These are phyloP conservation scores for Whalleya microplaca DNA, from an alignment of 2,329 filamentous ascomycete species.

Conservation along the genomic window DNA sequence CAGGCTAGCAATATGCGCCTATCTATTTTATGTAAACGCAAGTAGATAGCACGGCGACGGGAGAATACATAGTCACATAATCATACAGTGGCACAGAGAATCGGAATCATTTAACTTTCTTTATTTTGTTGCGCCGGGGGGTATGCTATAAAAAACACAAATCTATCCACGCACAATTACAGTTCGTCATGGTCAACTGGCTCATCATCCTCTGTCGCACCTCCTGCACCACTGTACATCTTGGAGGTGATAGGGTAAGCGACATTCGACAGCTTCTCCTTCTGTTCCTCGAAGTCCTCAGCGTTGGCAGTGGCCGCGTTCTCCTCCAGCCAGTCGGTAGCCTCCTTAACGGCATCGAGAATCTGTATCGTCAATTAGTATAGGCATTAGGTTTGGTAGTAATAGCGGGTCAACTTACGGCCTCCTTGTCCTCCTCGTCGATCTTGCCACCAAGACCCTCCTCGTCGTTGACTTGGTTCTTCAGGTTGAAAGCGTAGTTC, in stretches of 20 bases:
- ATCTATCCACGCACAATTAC: slow-evolving; percentile 53
- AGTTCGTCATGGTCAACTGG: slow-evolving; percentile 75
- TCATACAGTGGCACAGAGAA: too few relatives aligned
- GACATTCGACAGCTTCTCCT: slow-evolving; percentile 96
- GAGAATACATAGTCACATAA: too few relatives aligned
- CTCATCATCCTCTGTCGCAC: slow-evolving; percentile 72
- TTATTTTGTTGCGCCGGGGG: slow-evolving; percentile 31
- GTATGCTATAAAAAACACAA: slow-evolving; percentile 37
- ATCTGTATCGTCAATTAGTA: slow-evolving; percentile 58
- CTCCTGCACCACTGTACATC: slow-evolving; percentile 75
- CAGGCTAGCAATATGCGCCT: too few relatives aligned
- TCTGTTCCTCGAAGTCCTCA: slow-evolving; percentile 99
- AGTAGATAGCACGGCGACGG: neutral
- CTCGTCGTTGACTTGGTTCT: slow-evolving; percentile 98
- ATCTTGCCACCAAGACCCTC: slow-evolving; percentile 98
- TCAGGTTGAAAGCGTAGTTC: slow-evolving; percentile 98
- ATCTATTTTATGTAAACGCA: too few relatives aligned
- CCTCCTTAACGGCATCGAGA: slow-evolving; percentile 94
- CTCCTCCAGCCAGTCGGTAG: slow-evolving; percentile 95
- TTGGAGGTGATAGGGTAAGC: slow-evolving; percentile 99
- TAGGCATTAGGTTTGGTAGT: neutral
- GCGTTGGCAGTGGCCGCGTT: slow-evolving; percentile 82
- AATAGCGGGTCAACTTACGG: slow-evolving; percentile 57
- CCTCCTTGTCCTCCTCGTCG: slow-evolving; percentile 97
- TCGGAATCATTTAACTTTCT: slow-evolving; percentile 33